phyloP scores from a whole-genome alignment of 768 basidiomycete species.

The Lepiota brunneoincarnata region DNA sequence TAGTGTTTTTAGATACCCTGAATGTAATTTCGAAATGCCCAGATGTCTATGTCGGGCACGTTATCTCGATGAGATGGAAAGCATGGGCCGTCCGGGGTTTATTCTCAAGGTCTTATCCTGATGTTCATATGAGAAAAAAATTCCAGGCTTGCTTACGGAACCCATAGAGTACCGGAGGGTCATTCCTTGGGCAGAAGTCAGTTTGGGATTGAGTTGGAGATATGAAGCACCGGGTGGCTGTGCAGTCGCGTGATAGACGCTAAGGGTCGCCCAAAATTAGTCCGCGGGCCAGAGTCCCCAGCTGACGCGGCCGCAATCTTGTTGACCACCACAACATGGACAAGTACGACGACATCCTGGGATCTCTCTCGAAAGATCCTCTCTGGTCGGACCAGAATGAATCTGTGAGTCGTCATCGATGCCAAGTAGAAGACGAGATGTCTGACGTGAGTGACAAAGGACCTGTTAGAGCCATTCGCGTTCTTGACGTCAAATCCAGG shows the following conservation, averaged over 20 bases:
- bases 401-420: constrained; percentile 21
- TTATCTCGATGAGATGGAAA: too few species aligned
- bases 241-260: background rate
- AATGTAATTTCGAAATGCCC: too few species aligned
- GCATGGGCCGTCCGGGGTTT: too few species aligned
- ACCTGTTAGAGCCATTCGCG: constrained; percentile 73
- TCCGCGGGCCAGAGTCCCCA: too few species aligned
- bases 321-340: constrained; percentile 18
- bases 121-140: background rate
- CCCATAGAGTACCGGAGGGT: background rate
- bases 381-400: constrained; percentile 35
- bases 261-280: background rate
- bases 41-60: too few species aligned
- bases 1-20: too few species aligned
- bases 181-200: background rate
- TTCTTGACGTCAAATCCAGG: constrained; percentile 85
- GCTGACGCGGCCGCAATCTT: background rate
- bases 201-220: background rate
- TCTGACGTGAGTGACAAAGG: background rate
- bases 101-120: background rate
- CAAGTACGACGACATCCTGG: constrained; percentile 40
- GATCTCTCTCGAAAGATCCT: constrained; percentile 26
- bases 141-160: background rate
- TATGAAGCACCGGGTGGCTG: constrained; percentile 11
- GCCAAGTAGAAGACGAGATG: background rate